Base-by-base conservation (phyloP, 345 rosid genomes). In the Eucalyptus curtisii region DNA sequence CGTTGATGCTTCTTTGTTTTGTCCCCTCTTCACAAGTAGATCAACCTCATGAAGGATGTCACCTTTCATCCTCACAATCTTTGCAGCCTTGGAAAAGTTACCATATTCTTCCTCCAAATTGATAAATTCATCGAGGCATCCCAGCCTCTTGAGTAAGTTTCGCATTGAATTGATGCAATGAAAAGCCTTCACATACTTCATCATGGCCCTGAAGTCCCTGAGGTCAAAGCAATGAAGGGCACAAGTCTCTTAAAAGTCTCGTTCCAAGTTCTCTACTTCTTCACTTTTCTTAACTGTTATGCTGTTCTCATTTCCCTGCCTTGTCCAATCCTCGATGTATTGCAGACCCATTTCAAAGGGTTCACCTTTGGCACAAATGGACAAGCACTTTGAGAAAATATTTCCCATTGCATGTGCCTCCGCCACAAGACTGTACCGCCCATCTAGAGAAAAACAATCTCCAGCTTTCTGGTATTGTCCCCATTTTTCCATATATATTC, bases 51-150 rank as follows among this genome's bases (percentile, higher is more conserved):
- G 91, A n/a, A 91, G 86, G 87, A 91, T 33, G 31, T 94, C 88
- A 57, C 94, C 94, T 90, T 82, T 93, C 80, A 42, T 79, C 90
- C 90, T 92, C 40, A 93, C 93, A 86, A 89, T 86, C 45, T 15
- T 57, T 7, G 90, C 91, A 15, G 91, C 91, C 87, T 86, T 90
- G 30, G 45, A 53, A 50, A 90, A 90, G 89, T 90, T 89, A 1
- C 90, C 91, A 13, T 20, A 86, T 50, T 90, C 88, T 64, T 86
- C 90, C 88, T 91, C 93, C 88, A 90, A 87, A 49, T 66, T 59
- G 8, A 91, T 68, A 66, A 91, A 90, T 85, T 91, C 91, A 45
- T 89, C 90, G 17, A 90, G 87, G 87, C 90, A 89, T 17, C 50
- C 87, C 25, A 89, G 64, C 17, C 50, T 79, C 85, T 14, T 44